Evolutionary conservation across 208 protist genomes (phyloP).

Genomic region (Leishmania lainsoni): DNA sequence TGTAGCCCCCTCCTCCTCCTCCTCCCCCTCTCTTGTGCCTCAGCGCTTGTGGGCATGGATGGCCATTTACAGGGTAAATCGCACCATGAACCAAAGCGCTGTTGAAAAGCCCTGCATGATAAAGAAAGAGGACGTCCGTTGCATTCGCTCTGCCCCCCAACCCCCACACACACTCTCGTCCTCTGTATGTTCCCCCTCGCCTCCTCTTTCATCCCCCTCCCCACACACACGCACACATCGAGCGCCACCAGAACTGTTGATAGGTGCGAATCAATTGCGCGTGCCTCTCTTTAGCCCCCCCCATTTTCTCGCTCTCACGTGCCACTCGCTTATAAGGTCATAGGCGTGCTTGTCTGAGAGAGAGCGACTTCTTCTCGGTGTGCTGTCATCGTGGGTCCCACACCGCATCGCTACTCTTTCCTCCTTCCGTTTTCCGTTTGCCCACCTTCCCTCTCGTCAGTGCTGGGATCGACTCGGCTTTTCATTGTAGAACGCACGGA

Average conservation of each 20-base stretch:
- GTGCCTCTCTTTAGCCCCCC: neutral
- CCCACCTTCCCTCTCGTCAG: too few relatives aligned
- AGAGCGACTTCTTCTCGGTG: neutral
- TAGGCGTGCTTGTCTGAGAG: neutral
- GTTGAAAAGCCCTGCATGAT: too few relatives aligned
- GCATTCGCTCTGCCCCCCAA: neutral
- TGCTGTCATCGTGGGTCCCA: neutral
- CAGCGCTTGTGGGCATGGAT: neutral
- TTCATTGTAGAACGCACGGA: neutral
- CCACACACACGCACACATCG: neutral
- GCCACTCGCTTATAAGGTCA: neutral
- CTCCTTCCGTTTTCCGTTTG: neutral
- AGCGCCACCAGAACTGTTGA: neutral
- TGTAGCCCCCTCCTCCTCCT: neutral
- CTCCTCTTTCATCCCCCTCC: neutral
- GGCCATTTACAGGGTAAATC: neutral
- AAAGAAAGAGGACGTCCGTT: neutral
- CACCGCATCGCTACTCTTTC: neutral
- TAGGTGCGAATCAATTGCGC: neutral
- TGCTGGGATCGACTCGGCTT: neutral
- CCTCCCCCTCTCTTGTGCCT: too few relatives aligned
- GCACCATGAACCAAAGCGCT: neutral
- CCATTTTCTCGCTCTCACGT: neutral
- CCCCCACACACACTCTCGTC: neutral
- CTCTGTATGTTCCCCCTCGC: neutral